Evolutionary conservation across 2,329 filamentous ascomycete species (phyloP).

Genomic region (Didymella lethalis): DNA sequence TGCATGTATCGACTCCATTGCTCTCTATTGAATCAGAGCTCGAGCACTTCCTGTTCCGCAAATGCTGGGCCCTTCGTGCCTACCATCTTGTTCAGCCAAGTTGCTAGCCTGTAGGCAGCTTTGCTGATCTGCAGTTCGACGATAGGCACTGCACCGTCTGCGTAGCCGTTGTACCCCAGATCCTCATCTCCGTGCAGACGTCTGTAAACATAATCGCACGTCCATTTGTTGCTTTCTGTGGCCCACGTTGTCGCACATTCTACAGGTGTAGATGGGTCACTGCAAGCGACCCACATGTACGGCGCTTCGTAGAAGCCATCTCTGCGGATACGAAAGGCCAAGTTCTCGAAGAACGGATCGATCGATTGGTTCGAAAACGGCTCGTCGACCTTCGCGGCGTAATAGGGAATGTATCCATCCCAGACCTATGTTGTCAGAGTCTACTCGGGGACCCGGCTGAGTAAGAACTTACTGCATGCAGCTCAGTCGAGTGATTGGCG

Average conservation of each 20-base stretch:
- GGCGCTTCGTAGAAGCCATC: conserved; percentile 49
- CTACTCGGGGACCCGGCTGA: background rate
- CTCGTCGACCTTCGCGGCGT: conserved; percentile 43
- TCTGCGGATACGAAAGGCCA: conserved; percentile 48
- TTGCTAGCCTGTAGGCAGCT: conserved; percentile 49
- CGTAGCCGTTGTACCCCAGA: conserved; percentile 50
- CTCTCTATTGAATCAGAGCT: conserved; percentile 16
- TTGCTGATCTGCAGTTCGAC: conserved; percentile 54
- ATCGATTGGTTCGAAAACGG: conserved; percentile 49
- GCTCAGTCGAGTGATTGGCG: conserved; percentile 41
- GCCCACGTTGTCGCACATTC: conserved; percentile 51
- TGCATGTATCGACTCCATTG: background rate
- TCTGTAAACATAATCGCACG: conserved; percentile 52
- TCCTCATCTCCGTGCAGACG: conserved; percentile 43
- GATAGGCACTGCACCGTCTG: conserved; percentile 49
- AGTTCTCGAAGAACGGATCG: conserved; percentile 45
- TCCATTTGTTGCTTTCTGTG: conserved; percentile 51
- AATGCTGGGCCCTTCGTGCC: conserved; percentile 13
- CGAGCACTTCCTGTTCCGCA: conserved; percentile 27
- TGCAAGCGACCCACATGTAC: conserved; percentile 49
- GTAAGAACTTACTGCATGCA: conserved; percentile 48
- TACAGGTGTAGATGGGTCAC: conserved; percentile 41
- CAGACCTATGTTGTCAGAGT: conserved; percentile 45
- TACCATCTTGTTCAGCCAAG: conserved; percentile 52
- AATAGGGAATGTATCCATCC: conserved; percentile 52